Evolutionary conservation across 129 eudicot genomes (phyloP).

Genomic region (Arctium minus): DNA sequence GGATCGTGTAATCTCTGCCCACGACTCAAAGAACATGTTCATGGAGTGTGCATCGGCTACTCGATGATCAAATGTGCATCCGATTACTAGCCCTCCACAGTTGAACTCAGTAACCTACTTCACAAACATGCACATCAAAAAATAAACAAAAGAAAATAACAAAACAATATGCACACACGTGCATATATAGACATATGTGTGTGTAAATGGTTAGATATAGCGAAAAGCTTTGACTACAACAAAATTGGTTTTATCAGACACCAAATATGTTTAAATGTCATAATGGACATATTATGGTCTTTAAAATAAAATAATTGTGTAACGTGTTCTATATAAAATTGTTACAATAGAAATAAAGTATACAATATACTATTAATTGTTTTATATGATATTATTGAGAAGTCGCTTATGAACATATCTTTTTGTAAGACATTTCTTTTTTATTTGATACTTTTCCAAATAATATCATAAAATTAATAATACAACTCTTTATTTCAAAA

Average conservation of each 20-base stretch:
- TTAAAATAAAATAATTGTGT: too few species aligned
- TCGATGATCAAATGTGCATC: conserved; percentile 64
- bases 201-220: too few species aligned
- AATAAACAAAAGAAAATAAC: not conserved
- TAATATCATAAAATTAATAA: not conserved
- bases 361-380: not conserved
- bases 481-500: not conserved
- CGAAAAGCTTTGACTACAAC: too few species aligned
- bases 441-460: not conserved
- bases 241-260: too few species aligned
- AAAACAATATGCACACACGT: not conserved
- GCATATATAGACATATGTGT: too few species aligned
- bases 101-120: conserved; percentile 52
- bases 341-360: not conserved
- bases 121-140: not conserved
- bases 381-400: not conserved
- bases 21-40: conserved; percentile 50
- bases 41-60: conserved; percentile 57
- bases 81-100: conserved; percentile 56
- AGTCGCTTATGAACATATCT: not conserved
- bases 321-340: too few species aligned
- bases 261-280: too few species aligned
- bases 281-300: too few species aligned
- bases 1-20: conserved; percentile 48
- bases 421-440: too few species aligned